These are phyloP conservation scores for Apiospora aurea DNA, from an alignment of 2,329 filamentous ascomycete genomes.

Conservation along the genomic window DNA sequence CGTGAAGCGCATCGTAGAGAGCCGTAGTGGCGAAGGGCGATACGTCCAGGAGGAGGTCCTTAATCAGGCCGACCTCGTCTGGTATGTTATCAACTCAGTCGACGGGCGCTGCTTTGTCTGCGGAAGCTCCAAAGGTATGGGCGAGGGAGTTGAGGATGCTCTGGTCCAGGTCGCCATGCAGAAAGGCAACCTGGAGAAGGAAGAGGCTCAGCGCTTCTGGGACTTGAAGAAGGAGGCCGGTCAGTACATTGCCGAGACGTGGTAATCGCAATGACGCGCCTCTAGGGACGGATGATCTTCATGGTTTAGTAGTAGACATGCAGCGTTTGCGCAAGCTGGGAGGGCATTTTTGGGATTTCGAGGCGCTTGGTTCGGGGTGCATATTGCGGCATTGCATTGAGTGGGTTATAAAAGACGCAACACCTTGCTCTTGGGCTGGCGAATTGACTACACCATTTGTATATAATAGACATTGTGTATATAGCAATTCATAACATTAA, in stretches of 20 bases:
- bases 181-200: conserved; percentile 84
- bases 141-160: conserved; percentile 90
- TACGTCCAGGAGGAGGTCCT: conserved; percentile 97
- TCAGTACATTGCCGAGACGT: conserved; percentile 91
- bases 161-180: conserved; percentile 90
- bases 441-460: neutral
- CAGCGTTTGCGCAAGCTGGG: conserved; percentile 8
- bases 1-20: conserved; percentile 83
- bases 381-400: conserved; percentile 15
- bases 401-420: neutral
- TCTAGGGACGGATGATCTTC: neutral
- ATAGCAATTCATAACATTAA: neutral
- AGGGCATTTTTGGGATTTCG: neutral
- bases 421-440: conserved; percentile 1
- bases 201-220: conserved; percentile 91
- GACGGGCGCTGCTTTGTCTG: conserved; percentile 97
- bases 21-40: conserved; percentile 76
- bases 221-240: conserved; percentile 87
- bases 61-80: conserved; percentile 93
- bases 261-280: conserved; percentile 48
- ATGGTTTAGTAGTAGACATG: conserved; percentile 14
- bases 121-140: conserved; percentile 95
- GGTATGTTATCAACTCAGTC: conserved; percentile 96
- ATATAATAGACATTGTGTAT: conserved; percentile 6
- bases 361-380: conserved; percentile 9